A percentile compares a stretch with the other conserved stretches of the same genome.
Evolutionary conservation across 225 moss, liverwort and hornwort genomes (phyloP).

Genomic region (Marchantia paleacea): DNA sequence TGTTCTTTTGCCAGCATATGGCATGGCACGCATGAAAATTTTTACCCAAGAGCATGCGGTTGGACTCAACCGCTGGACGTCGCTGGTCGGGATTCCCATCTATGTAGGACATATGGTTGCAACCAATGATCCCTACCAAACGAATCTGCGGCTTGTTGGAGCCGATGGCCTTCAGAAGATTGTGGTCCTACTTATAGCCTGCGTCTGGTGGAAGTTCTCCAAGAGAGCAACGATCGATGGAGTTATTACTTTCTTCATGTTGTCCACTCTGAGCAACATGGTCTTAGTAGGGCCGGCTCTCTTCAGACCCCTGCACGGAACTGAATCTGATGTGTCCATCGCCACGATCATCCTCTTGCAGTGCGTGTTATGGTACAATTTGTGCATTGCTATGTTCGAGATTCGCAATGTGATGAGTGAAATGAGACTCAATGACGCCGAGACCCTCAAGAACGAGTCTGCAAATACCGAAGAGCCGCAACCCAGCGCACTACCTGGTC

Average conservation of each 20-base stretch:
- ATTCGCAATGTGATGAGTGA: slow-evolving; percentile 10
- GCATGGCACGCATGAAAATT: slow-evolving; percentile 19
- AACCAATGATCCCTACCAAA: slow-evolving; percentile 23
- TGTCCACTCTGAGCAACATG: slow-evolving; percentile 27
- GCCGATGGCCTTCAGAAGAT: slow-evolving; percentile 22
- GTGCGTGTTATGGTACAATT: slow-evolving; percentile 25
- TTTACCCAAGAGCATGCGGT: slow-evolving; percentile 11
- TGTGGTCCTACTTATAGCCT: slow-evolving; percentile 18
- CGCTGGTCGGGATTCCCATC: slow-evolving; percentile 16
- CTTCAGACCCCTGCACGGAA: slow-evolving; percentile 23
- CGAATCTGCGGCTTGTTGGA: slow-evolving; percentile 21
- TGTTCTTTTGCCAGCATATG: slow-evolving; percentile 18
- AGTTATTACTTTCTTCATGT: slow-evolving; percentile 24
- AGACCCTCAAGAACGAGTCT: neutral
- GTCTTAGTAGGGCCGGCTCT: slow-evolving; percentile 25
- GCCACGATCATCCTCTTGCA: slow-evolving; percentile 24
- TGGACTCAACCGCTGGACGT: slow-evolving; percentile 26
- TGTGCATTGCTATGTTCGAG: slow-evolving; percentile 27
- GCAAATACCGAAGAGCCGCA: neutral
- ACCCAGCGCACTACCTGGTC: slow-evolving; percentile 4
- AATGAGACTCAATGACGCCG: slow-evolving; percentile 6
- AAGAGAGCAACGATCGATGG: slow-evolving; percentile 17
- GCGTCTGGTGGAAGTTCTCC: slow-evolving; percentile 21
- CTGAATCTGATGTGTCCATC: slow-evolving; percentile 17
- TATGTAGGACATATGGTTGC: slow-evolving; percentile 30